A percentile compares a stretch with the other conserved stretches of the same genome.
Conservation (phyloP, 345 rosid species). For the Physaria fendleri region DNA sequence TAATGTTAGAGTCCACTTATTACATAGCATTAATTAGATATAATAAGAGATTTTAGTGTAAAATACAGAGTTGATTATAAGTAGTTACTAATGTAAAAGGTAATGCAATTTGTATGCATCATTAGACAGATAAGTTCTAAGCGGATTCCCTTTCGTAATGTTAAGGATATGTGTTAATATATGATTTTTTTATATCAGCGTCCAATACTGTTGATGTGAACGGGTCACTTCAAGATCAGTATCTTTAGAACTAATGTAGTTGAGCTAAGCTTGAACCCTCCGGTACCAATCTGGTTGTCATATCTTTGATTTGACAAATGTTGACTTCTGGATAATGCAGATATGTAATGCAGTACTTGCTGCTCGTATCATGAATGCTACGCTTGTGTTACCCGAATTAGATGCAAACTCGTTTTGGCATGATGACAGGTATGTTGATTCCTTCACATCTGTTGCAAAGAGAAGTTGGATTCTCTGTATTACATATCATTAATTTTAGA, state of each 20-base stretch:
- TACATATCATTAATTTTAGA: not conserved
- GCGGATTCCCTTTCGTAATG: no score
- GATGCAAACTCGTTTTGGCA: slow-evolving; percentile 99
- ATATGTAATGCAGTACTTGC: slow-evolving; percentile 99
- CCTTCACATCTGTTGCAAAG: not conserved
- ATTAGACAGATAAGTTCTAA: not conserved
- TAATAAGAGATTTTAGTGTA: not conserved
- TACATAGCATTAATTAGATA: not conserved
- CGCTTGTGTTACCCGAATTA: slow-evolving; percentile 91
- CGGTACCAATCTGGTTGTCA: not conserved
- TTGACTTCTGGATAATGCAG: slow-evolving; percentile 36
- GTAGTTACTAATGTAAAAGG: not conserved
- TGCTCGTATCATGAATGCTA: slow-evolving; percentile 98
- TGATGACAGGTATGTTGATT: slow-evolving; percentile 72
- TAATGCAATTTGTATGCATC: not conserved
- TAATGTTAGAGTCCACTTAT: not conserved
- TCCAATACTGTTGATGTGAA: not conserved
- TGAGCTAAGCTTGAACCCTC: not conserved
- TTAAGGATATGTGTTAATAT: no score
- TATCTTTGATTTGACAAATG: slow-evolving; percentile 6
- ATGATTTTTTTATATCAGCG: no score
- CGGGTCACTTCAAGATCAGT: not conserved
- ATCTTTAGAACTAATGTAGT: not conserved
- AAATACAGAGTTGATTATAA: not conserved
- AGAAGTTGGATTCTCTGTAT: not conserved